Base-by-base conservation (phyloP, 2,329 filamentous ascomycete genomes). In the Monosporascus sp. region DNA sequence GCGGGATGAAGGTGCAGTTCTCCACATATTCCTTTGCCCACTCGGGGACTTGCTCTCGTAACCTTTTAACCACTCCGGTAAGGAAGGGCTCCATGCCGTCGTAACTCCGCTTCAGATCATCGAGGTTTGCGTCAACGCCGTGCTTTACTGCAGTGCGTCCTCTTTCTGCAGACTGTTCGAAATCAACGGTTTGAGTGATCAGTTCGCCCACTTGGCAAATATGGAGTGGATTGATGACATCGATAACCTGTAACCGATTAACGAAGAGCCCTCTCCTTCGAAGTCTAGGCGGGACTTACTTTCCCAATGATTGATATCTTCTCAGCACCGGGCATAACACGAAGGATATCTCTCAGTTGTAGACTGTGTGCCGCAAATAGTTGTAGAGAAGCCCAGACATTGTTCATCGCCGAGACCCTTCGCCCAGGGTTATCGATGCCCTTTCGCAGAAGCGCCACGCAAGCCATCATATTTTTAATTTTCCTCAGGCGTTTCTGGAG, bases 1-100 rank as follows among this genome's bases (percentile, higher is more conserved):
- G 91, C 0, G 92, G 93, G 57, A 96, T 88, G 67, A 94, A 96
- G 18, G 94, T 87, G 57, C 95, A 95, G 51, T 92, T 92, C 36
- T 79, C 75, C 15, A 86, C 71, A 54, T 80, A 76, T 31, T 71
- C 66, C 25, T 68, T 68, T 18, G 77, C 76, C 76, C 79, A 78
- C 54, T 80, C 75, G 1, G 91, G 87, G 20, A 94, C 74, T 1
- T 78, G 76, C 15, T 71, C 68, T 1, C 81, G 80, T 53, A 96
- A 75, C n/a, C 82, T 79, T 18, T 77, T 74, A 5, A 86, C 85
- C 2, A 90, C 82, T 50, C 83, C 71, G 2, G 82, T 85, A 15
- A 99, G 77, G 14, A 97, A 77, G 54, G 79, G 78, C 51, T 88
- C 86, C 62, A 97, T 81, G 0, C 88, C 89, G 59, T 89, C 84